Evolutionary conservation across 2,329 filamentous ascomycete species (phyloP), one percentile per base, ranked within the genome.

Genomic region (Aureobasidium namibiae): DNA sequence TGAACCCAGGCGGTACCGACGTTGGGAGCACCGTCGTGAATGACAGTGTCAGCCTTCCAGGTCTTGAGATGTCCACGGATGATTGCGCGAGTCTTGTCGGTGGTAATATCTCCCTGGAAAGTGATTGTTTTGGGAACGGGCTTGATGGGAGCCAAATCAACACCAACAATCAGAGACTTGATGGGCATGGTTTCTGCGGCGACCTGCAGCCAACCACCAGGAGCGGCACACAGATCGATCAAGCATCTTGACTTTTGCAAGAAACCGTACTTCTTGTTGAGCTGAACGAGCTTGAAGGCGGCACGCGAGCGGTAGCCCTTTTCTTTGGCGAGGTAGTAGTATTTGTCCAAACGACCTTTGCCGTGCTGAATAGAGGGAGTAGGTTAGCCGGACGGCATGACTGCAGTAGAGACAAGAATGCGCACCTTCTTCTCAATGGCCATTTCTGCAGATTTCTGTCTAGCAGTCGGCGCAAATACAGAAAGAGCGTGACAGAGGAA

Each of bases 201-300:
- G 63, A 97, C 92, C 80, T 96, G 92, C 78, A 89, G 92, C 92
- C 92, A 97, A 73, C 89, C 94, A 74, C 94, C 94, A 33, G 94
- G 94, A 21, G 94, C 94, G 65, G 94, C 94, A 77, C 94, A 99
- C 71, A 99, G 88, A 86, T 99, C 95, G 72, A 99, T 81, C 62
- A 96, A 79, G 68, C 97, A 94, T 79, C 90, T 95, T 76, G 90
- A 95, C 80, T 95, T 92, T 75, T 97, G 91, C 67, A 99, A 80
- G 75, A 99, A 99, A 66, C 90, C 89, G 87, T 95, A 99, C 73
- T 96, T 97, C 77, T 97, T 96, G 79, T 99, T 99, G 68, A 99
- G 79, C 74, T 99, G 92, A 66, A 99, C 92, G 67, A 99, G 78
- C 78, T 99, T 99, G 82, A 97, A 97, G 60, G 94, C 92, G 67